Conservation (phyloP, 1,139 yeast species). For the Pneumocystis canis region DNA sequence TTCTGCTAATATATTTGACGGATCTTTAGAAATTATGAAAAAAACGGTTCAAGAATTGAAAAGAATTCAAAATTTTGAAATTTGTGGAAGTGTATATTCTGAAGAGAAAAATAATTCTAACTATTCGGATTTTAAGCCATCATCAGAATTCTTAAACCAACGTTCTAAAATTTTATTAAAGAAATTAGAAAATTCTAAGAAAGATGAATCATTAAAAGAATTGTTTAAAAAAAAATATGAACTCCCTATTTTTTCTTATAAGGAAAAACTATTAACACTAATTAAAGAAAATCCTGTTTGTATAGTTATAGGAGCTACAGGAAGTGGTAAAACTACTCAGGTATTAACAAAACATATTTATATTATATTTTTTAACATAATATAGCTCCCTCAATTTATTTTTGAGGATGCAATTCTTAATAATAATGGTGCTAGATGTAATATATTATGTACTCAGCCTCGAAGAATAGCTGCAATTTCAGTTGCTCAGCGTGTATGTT, state of each 20-base stretch:
- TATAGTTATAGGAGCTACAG: conserved; percentile 87
- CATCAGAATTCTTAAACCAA: background rate
- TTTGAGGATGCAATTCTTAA: conserved; percentile 52
- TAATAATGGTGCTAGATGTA: conserved; percentile 37
- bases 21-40: conserved; percentile 6
- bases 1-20: conserved; percentile 4
- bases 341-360: conserved; percentile 2
- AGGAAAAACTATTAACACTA: conserved; percentile 11
- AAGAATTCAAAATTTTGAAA: background rate
- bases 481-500: conserved; percentile 54
- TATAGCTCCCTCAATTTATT: conserved; percentile 64
- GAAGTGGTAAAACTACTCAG: conserved; percentile 96
- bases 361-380: conserved; percentile 32
- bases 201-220: conserved; percentile 2
- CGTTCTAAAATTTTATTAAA: background rate
- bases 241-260: conserved; percentile 14
- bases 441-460: conserved; percentile 61
- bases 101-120: background rate
- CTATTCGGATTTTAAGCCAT: background rate
- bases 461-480: conserved; percentile 62
- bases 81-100: background rate
- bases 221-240: conserved; percentile 13
- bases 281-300: conserved; percentile 49
- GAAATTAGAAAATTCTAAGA: background rate
- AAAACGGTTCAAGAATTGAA: conserved; percentile 1